phyloP scores from a whole-genome alignment of 257 asterid genomes.

The Nicotiana tomentosiformis region DNA sequence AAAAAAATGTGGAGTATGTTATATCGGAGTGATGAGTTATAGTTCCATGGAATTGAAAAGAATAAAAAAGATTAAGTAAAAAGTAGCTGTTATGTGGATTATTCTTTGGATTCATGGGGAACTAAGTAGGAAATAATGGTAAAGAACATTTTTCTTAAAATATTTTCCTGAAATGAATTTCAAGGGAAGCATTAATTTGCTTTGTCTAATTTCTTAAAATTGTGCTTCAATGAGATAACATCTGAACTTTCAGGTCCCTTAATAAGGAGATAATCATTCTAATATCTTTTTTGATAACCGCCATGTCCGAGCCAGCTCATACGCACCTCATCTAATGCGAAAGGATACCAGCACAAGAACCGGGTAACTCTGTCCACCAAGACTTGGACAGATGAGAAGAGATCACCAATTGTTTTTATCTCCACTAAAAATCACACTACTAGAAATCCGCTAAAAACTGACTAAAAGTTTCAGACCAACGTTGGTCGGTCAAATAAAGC shows the following conservation, averaged over 20 bases:
- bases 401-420: too few relatives aligned
- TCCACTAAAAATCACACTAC: neutral
- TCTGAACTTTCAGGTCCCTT: neutral
- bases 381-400: too few relatives aligned
- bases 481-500: too few relatives aligned
- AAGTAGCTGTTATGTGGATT: neutral
- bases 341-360: too few relatives aligned
- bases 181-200: neutral
- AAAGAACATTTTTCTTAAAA: neutral
- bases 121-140: neutral
- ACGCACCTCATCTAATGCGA: too few relatives aligned
- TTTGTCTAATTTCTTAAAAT: neutral
- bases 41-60: neutral
- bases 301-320: too few relatives aligned
- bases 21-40: neutral
- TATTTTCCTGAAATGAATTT: neutral
- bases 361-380: too few relatives aligned
- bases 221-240: neutral
- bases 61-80: neutral
- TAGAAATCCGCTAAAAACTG: too few relatives aligned
- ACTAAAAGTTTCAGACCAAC: too few relatives aligned
- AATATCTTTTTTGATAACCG: neutral
- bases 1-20: neutral
- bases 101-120: neutral
- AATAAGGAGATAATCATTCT: neutral